Percentiles rank a stretch among this genome's conserved stretches.
phyloP scores from a whole-genome alignment of 495 filamentous ascomycete genomes.

The Massariosphaeria phaeospora region DNA sequence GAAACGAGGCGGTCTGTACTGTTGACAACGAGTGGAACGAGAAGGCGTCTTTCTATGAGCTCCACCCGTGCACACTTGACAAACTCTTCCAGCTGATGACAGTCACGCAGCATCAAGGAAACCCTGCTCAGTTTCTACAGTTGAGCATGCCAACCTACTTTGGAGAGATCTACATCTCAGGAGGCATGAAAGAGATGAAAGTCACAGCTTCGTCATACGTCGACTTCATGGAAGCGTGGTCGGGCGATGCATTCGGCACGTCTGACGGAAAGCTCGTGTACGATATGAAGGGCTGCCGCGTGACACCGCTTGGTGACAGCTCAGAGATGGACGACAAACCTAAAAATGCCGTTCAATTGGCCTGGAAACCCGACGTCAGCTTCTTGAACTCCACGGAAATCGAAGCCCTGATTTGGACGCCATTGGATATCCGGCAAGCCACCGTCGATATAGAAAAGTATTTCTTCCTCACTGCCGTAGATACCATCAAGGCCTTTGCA shows the following conservation, averaged over 20 bases:
- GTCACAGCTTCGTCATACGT: background rate
- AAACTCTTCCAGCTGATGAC: background rate
- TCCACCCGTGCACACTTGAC: background rate
- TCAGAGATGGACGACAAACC: background rate
- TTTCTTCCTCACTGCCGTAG: background rate
- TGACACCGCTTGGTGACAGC: background rate
- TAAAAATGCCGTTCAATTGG: slow-evolving; percentile 1
- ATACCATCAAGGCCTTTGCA: background rate
- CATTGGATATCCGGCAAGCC: background rate
- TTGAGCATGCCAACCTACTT: slow-evolving; percentile 4
- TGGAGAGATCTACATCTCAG: slow-evolving; percentile 1
- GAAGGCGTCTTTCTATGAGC: background rate
- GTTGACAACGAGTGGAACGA: background rate
- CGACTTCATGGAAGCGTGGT: slow-evolving; percentile 1
- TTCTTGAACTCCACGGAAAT: background rate
- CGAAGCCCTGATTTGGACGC: slow-evolving; percentile 1
- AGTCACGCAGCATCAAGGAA: background rate
- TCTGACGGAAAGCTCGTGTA: slow-evolving; percentile 1
- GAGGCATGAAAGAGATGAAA: background rate
- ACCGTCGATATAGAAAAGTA: background rate
- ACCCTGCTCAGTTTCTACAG: background rate
- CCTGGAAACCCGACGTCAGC: background rate
- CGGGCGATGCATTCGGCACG: slow-evolving; percentile 2
- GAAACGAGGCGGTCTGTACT: background rate
- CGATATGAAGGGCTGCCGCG: background rate